Evolutionary conservation across 2,329 filamentous ascomycete genomes (phyloP).

Genomic region (Phialophora verrucosa): DNA sequence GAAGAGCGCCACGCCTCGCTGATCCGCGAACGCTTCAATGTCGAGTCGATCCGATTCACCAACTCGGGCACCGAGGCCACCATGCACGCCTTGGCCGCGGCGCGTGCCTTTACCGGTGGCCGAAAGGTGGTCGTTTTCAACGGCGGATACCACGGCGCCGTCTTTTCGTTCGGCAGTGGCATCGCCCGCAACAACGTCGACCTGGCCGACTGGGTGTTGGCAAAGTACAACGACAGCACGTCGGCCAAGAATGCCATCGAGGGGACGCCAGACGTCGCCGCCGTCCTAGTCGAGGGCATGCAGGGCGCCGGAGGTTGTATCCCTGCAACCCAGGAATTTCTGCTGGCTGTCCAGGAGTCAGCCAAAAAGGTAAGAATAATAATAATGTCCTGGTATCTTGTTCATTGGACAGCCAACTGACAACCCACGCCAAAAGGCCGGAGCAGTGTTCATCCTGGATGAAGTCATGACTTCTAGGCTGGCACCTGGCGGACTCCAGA

Average conservation of each 20-base stretch:
- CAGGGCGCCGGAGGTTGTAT: constrained; percentile 65
- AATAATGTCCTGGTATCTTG: too few species aligned
- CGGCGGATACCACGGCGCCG: constrained; percentile 77
- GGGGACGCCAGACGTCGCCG: constrained; percentile 54
- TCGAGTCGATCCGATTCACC: constrained; percentile 63
- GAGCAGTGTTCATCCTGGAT: constrained; percentile 68
- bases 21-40: constrained; percentile 58
- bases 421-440: constrained; percentile 45
- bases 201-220: constrained; percentile 61
- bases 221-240: constrained; percentile 64
- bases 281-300: constrained; percentile 70
- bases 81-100: constrained; percentile 62
- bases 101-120: constrained; percentile 43
- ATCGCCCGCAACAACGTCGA: constrained; percentile 49
- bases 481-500: constrained; percentile 56
- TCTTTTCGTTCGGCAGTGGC: constrained; percentile 45
- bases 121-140: constrained; percentile 45
- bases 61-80: constrained; percentile 69
- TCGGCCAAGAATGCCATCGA: constrained; percentile 54
- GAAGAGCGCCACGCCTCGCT: constrained; percentile 59
- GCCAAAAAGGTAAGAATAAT: constrained; percentile 42
- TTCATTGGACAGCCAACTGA: too few species aligned
- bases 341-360: constrained; percentile 52
- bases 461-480: constrained; percentile 73
- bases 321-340: constrained; percentile 60